Percentiles rank a stretch among this genome's conserved stretches.
These are phyloP conservation scores for Cutaneotrichosporon dermatis DNA, from an alignment of 1,284 basidiomycete species.

Conservation along the genomic window DNA sequence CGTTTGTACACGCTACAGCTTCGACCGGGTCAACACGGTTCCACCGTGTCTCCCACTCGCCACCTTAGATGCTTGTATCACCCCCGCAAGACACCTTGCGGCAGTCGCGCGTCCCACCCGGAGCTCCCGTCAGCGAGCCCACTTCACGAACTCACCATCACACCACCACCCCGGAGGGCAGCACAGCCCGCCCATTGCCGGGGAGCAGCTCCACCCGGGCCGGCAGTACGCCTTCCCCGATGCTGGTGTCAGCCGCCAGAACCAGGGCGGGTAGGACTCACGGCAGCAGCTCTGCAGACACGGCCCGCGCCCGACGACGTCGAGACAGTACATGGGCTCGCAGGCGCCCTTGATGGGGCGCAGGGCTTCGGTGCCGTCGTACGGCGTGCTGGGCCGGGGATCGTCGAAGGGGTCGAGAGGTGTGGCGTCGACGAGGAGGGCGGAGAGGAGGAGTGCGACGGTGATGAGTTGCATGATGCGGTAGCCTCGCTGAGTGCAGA, in stretches of 20 bases:
- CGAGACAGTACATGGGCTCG: not conserved
- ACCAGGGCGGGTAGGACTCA: not conserved
- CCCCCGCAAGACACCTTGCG: not conserved
- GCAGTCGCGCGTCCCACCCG: not conserved
- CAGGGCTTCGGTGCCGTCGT: too few relatives aligned
- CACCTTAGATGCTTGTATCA: too few relatives aligned
- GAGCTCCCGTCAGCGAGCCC: not conserved
- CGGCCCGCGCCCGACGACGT: not conserved
- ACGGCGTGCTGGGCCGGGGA: too few relatives aligned
- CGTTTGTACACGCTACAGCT: too few relatives aligned
- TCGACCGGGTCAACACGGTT: too few relatives aligned
- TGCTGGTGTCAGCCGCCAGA: not conserved
- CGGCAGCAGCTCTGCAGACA: not conserved
- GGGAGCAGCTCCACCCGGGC: not conserved
- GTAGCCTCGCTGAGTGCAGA: too few relatives aligned
- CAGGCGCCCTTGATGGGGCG: not conserved
- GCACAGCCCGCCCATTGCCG: not conserved
- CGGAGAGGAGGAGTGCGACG: too few relatives aligned
- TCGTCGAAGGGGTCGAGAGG: too few relatives aligned
- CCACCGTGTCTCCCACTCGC: too few relatives aligned
- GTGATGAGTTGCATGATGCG: too few relatives aligned
- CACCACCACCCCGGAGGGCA: not conserved
- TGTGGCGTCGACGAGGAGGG: too few relatives aligned
- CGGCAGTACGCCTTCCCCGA: not conserved
- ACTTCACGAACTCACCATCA: not conserved